phyloP scores from a whole-genome alignment of 805 yeast genomes.

The Ogataea populi-albae region DNA sequence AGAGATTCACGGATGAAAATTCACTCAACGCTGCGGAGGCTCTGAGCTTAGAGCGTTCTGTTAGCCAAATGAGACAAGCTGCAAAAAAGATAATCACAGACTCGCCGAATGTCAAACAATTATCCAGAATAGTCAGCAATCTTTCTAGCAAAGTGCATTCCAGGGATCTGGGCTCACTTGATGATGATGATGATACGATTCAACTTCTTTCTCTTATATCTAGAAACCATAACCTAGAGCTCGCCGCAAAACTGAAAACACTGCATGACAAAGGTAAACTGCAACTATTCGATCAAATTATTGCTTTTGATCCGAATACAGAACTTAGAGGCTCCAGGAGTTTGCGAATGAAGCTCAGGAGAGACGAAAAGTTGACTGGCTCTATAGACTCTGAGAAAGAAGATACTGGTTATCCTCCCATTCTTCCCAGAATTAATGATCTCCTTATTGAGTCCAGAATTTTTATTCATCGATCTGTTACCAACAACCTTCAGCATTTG shows the following conservation, averaged over 20 bases:
- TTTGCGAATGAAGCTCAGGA: constrained; percentile 13
- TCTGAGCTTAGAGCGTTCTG: constrained; percentile 47
- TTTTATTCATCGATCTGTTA: constrained; percentile 75
- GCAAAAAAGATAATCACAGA: constrained; percentile 48
- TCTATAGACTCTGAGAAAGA: not conserved
- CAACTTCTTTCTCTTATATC: constrained; percentile 49
- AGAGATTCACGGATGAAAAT: constrained; percentile 1
- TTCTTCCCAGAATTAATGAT: constrained; percentile 63
- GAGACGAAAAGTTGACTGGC: not conserved
- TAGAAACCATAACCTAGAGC: constrained; percentile 50
- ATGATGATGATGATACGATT: constrained; percentile 24
- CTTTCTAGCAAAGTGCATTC: constrained; percentile 17
- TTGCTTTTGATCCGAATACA: constrained; percentile 37
- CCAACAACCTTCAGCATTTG: constrained; percentile 55
- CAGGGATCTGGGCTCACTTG: too few species aligned
- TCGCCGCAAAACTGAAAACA: constrained; percentile 60
- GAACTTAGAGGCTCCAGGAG: constrained; percentile 18
- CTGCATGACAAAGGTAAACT: constrained; percentile 47
- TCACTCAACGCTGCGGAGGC: constrained; percentile 23
- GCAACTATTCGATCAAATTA: constrained; percentile 53
- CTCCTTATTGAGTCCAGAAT: constrained; percentile 62
- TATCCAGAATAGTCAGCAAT: constrained; percentile 30
- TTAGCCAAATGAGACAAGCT: constrained; percentile 49
- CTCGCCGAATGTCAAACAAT: constrained; percentile 53
- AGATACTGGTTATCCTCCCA: constrained; percentile 53